Conservation (phyloP, 805 yeast species). For the Vanderwaltozyma yarrowii region DNA sequence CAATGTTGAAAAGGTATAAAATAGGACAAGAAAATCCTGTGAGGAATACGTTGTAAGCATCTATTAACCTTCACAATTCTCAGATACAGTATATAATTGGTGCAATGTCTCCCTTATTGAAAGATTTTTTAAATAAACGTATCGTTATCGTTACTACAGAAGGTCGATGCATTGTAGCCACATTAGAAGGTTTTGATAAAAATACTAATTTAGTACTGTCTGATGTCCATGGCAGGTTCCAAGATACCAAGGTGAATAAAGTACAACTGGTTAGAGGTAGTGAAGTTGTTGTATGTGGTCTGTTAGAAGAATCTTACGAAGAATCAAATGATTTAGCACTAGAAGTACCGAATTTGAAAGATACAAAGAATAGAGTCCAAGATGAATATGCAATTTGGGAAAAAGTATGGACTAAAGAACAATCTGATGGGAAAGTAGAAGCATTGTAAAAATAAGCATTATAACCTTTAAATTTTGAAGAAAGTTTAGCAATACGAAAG, state of each 20-base stretch:
- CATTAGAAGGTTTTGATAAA: constrained; percentile 52
- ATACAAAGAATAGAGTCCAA: constrained; percentile 17
- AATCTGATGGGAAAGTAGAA: background rate
- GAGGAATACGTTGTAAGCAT: too few species aligned
- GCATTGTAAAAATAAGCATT: too few species aligned
- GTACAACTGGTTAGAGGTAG: constrained; percentile 24
- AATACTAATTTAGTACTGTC: constrained; percentile 50
- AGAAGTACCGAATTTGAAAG: constrained; percentile 15
- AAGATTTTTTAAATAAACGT: constrained; percentile 30
- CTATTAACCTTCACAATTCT: too few species aligned
- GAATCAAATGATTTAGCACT: background rate
- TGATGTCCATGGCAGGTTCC: constrained; percentile 39
- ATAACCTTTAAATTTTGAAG: too few species aligned
- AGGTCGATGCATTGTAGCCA: constrained; percentile 42
- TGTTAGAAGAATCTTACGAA: constrained; percentile 8
- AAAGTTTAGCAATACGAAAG: too few species aligned
- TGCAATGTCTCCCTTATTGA: constrained; percentile 26
- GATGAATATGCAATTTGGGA: constrained; percentile 25
- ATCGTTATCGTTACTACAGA: constrained; percentile 50
- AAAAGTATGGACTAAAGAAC: constrained; percentile 8
- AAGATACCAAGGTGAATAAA: constrained; percentile 19
- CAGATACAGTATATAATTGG: too few species aligned
- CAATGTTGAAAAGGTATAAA: too few species aligned
- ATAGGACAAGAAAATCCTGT: too few species aligned
- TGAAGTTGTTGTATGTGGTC: constrained; percentile 25